phyloP scores from a whole-genome alignment of 768 basidiomycete species.

The Dacryopinax primogenitus region DNA sequence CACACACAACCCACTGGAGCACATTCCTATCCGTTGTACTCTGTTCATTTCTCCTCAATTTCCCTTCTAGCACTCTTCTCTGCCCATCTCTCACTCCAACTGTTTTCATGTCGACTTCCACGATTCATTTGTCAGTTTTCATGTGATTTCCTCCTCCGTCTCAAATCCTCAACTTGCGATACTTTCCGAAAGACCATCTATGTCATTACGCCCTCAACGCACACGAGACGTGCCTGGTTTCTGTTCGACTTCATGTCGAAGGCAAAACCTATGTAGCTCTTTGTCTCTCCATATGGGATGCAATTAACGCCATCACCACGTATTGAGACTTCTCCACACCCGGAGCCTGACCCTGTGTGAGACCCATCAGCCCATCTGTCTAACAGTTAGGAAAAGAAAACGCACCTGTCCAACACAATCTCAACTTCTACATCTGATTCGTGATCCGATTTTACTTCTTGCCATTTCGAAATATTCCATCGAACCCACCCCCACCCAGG shows the following conservation, averaged over 20 bases:
- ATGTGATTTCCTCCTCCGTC: too few relatives aligned
- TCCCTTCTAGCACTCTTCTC: too few relatives aligned
- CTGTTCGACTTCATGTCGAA: neutral
- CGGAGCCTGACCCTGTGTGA: neutral
- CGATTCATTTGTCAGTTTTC: too few relatives aligned
- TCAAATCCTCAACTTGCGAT: too few relatives aligned
- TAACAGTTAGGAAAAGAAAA: neutral
- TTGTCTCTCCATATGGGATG: neutral
- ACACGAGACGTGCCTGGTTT: neutral
- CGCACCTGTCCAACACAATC: neutral
- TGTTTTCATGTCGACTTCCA: too few relatives aligned
- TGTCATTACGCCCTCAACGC: neutral
- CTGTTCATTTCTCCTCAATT: too few relatives aligned
- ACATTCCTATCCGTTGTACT: too few relatives aligned
- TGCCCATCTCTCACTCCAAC: too few relatives aligned
- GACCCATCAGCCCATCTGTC: neutral
- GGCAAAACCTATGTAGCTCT: neutral
- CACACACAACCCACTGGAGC: neutral
- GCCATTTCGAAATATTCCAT: neutral
- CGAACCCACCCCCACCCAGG: neutral
- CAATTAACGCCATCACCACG: neutral
- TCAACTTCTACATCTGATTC: neutral
- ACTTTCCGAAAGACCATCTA: too few relatives aligned
- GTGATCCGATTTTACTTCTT: neutral
- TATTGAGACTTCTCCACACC: slow-evolving; percentile 1